Base-by-base conservation (phyloP, 768 basidiomycete species). In the Mycena crocata region DNA sequence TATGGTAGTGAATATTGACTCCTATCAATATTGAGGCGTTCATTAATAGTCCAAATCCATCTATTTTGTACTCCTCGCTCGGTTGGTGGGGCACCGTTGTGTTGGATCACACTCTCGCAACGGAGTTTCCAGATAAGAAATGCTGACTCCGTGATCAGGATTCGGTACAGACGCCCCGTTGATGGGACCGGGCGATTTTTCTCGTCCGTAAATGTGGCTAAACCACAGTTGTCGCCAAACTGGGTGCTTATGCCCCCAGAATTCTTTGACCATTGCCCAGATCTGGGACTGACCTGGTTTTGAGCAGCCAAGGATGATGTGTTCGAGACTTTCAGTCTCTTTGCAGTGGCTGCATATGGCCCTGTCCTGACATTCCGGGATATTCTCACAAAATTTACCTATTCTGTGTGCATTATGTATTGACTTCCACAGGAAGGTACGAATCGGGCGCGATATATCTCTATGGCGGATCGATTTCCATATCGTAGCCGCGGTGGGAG, bases 51-150 rank as follows among this genome's bases (percentile, higher is more conserved):
- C 14, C 39, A 32, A 3, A 58, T 21, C 67, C 62, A 60, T 3
- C 67, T 26, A 35, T 64, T 65, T 10, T 69, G 62, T 14, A 64
- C 45, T 31, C 65, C 57, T 19, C 40, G n/a, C 0, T 52, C 6
- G 23, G 42, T 12, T 57, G 24, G 19, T 26, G 56, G 37, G 14
- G 52, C 71, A 3, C 42, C 31, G 10, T 23, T 57, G 9, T 17
- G 26, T 28, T 28, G 24, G 40, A 73, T 73, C 14, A 63, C 60
- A 12, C 55, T 21, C 42, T 71, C 68, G 49, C 66, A 67, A 9
- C 71, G 24, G 40, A 72, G n/a, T 30, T 55, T 64, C 63, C 72
- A 72, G 12, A 68, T 71, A 0, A 72, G 67, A 52, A 64, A 57
- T 3, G 60, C 61, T 0, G 59, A 57, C 44, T 71, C 70, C 26